Base-by-base conservation (phyloP, 2,329 filamentous ascomycete species). In the Coleophoma cylindrospora region DNA sequence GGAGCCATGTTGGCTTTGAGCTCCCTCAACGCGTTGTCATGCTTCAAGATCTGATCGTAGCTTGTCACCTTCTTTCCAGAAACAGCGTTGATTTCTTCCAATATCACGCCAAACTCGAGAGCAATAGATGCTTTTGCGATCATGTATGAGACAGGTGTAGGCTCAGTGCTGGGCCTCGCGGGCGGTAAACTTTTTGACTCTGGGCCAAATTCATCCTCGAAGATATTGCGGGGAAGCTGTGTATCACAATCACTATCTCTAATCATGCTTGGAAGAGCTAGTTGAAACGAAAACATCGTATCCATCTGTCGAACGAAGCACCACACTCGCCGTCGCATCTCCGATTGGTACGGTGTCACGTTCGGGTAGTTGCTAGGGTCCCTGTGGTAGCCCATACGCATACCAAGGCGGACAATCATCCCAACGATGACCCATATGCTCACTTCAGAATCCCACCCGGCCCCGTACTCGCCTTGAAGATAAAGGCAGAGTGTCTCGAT, bases 401-500 rank as follows among this genome's bases (percentile, higher is more conserved):
- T 77, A 2, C 78, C 75, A 33, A 81, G 60, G 13, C 79, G 70
- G 10, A 79, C 73, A 49, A 80, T 74, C 53, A 81, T 71, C 17
- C 76, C 74, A 3, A 75, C 71, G 54, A 79, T 72, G 32, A 81
- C 66, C 61, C 80, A 70, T 21, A 68, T 59, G 34, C 67, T 65
- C 5, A 70, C 70, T 61, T 91, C 87, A 4, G 86, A 83, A 64
- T 91, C 87, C 76, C 82, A 83, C 40, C 84, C 81, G 12, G 83
- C 80, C 9, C 83, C 82, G 61, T 87, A 87, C 64, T 92, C 88
- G 44, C 86, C 84, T 60, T 89, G 84, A 12, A 89, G 72, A 61
- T 91, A 89, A 32, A 91, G 73, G 41, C 90, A 72, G 65, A 91
- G 76, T 0, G 87, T 88, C 66, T 92, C 88, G n/a, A 91, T 77